Conservation (phyloP, 257 asterid species). For the Schizonepeta tenuifolia region DNA sequence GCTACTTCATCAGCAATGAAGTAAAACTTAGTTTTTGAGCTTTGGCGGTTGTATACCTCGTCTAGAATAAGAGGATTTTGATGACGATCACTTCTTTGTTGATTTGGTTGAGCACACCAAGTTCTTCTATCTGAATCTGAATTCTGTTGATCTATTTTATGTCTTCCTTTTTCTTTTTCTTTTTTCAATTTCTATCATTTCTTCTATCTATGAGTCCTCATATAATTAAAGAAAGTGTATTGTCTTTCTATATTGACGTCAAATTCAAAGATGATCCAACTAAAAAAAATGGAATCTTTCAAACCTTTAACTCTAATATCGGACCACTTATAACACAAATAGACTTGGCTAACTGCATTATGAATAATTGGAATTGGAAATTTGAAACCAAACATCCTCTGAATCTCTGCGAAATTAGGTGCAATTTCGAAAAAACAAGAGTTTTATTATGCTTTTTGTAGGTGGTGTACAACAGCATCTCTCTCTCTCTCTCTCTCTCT, state of each 20-base stretch:
- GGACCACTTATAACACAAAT: background rate
- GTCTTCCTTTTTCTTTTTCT: background rate
- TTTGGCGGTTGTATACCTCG: constrained; percentile 15
- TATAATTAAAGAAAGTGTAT: too few species aligned
- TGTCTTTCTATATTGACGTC: background rate
- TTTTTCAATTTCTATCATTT: too few species aligned
- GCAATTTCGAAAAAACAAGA: too few species aligned
- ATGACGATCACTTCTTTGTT: constrained; percentile 2
- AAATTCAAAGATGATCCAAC: background rate
- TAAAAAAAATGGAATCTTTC: background rate
- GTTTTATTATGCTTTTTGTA: background rate
- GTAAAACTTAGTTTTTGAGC: constrained; percentile 2
- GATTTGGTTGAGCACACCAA: background rate
- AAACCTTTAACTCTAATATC: background rate
- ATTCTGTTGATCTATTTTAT: background rate
- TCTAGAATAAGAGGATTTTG: constrained; percentile 19
- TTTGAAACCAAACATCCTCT: too few species aligned
- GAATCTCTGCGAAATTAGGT: too few species aligned
- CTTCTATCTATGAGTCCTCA: too few species aligned
- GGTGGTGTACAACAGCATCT: background rate
- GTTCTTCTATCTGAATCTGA: constrained; percentile 22
- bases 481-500: background rate
- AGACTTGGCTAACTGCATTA: too few species aligned
- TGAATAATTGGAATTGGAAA: too few species aligned
- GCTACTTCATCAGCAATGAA: constrained; percentile 32